Evolutionary conservation across 2,329 filamentous ascomycete genomes (phyloP).

Genomic region (Coleophoma cylindrospora): DNA sequence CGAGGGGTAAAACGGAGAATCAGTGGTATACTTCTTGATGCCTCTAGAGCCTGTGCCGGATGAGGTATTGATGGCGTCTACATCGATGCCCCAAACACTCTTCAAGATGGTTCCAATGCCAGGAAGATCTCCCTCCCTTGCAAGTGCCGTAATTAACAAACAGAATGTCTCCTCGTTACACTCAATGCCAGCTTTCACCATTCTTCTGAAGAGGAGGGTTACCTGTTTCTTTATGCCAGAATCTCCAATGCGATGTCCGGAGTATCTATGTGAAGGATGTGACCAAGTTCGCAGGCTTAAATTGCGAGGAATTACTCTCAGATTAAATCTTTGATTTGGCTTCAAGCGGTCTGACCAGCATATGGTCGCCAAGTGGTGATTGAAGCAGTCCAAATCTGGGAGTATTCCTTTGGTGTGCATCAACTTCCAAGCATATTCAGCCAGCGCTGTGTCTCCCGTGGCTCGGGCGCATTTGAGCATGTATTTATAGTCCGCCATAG

Average conservation of each 20-base stretch:
- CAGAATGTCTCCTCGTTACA: constrained; percentile 48
- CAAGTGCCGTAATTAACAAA: constrained; percentile 45
- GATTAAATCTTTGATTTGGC: constrained; percentile 28
- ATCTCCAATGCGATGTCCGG: constrained; percentile 17
- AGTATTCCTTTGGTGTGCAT: constrained; percentile 31
- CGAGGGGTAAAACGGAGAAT: constrained; percentile 55
- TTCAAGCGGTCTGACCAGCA: constrained; percentile 39
- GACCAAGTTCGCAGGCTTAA: constrained; percentile 14
- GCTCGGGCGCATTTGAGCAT: constrained; percentile 45
- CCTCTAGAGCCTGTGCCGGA: constrained; percentile 24
- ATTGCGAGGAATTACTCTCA: constrained; percentile 25
- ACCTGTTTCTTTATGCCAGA: constrained; percentile 13
- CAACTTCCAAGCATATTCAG: constrained; percentile 39
- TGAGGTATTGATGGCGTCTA: constrained; percentile 7
- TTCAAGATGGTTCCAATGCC: constrained; percentile 42
- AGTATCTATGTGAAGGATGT: constrained; percentile 10
- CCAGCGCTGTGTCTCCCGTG: constrained; percentile 37
- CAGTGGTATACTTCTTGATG: constrained; percentile 30
- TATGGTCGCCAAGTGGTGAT: constrained; percentile 44
- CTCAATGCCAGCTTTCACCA: constrained; percentile 36
- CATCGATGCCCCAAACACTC: constrained; percentile 45
- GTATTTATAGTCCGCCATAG: constrained; percentile 43
- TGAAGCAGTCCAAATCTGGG: constrained; percentile 47
- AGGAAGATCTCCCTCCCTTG: constrained; percentile 43
- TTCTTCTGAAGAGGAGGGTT: constrained; percentile 36